Evolutionary conservation across 805 yeast genomes (phyloP).

Genomic region (Wickerhamiella shivajii): DNA sequence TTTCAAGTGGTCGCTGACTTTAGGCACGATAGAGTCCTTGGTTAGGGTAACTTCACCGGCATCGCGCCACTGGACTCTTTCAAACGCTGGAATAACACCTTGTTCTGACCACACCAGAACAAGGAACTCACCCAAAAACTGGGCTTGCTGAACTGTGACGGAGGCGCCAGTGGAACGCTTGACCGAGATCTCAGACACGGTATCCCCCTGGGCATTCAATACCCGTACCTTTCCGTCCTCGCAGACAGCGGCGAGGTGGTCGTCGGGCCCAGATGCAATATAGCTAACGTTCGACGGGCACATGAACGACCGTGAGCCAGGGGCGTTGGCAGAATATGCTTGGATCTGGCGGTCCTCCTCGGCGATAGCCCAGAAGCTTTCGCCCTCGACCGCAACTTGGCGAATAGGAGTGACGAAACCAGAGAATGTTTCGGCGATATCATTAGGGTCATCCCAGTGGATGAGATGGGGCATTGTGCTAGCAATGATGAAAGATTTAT

Average conservation of each 20-base stretch:
- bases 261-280: constrained; percentile 22
- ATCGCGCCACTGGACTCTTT: constrained; percentile 21
- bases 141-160: constrained; percentile 7
- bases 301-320: constrained; percentile 45
- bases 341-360: constrained; percentile 70
- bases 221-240: constrained; percentile 60
- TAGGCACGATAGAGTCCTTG: constrained; percentile 15
- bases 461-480: constrained; percentile 51
- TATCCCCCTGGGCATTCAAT: constrained; percentile 44
- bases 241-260: constrained; percentile 39
- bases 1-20: constrained; percentile 15
- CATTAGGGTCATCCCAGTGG: constrained; percentile 14
- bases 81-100: constrained; percentile 22
- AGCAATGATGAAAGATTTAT: constrained; percentile 39
- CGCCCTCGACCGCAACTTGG: constrained; percentile 30
- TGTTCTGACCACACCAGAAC: constrained; percentile 22
- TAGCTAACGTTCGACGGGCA: constrained; percentile 46
- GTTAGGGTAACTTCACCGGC: constrained; percentile 10
- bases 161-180: constrained; percentile 8
- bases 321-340: constrained; percentile 38
- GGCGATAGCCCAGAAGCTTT: constrained; percentile 55
- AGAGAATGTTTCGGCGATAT: constrained; percentile 41
- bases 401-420: constrained; percentile 64
- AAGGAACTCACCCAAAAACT: constrained; percentile 13
- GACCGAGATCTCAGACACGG: constrained; percentile 8